Evolutionary conservation across 2,329 filamentous ascomycete genomes (phyloP).

Genomic region (Nigrospora osmanthi): DNA sequence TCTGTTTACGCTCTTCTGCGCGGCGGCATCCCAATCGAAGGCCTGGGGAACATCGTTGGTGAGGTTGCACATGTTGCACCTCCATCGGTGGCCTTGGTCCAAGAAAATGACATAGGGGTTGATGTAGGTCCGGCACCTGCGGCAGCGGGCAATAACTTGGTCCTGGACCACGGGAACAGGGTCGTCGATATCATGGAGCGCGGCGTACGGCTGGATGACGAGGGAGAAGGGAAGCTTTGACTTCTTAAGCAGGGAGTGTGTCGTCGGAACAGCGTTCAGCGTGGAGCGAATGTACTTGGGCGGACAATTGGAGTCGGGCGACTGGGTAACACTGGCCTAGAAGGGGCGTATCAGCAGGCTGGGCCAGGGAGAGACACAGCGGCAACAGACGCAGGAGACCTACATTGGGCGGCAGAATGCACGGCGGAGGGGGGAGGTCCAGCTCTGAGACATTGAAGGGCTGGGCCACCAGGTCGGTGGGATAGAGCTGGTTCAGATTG

Average conservation of each 20-base stretch:
- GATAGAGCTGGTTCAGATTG: constrained; percentile 79
- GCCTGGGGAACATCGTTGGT: constrained; percentile 99
- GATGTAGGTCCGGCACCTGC: constrained; percentile 94
- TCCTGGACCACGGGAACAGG: constrained; percentile 87
- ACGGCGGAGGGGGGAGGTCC: constrained; percentile 83
- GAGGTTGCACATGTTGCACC: constrained; percentile 99
- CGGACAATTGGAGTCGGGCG: constrained; percentile 82
- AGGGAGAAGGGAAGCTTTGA: constrained; percentile 92
- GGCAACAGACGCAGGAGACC: constrained; percentile 27
- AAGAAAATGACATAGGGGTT: constrained; percentile 96
- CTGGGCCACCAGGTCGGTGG: constrained; percentile 84
- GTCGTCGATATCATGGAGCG: constrained; percentile 89
- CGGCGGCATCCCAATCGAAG: constrained; percentile 93
- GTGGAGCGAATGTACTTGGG: constrained; percentile 94
- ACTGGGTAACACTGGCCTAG: constrained; percentile 83
- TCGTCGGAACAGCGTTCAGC: constrained; percentile 87
- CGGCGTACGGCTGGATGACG: constrained; percentile 90
- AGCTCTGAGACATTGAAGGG: constrained; percentile 92
- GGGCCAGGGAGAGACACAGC: background rate
- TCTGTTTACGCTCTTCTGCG: constrained; percentile 85
- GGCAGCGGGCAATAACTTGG: constrained; percentile 93
- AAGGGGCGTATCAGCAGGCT: constrained; percentile 27
- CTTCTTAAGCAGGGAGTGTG: constrained; percentile 89
- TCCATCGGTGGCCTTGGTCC: constrained; percentile 95
- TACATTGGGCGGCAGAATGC: constrained; percentile 87